Base-by-base conservation (phyloP, 2,329 filamentous ascomycete genomes). In the Aspergillus bombycis region DNA sequence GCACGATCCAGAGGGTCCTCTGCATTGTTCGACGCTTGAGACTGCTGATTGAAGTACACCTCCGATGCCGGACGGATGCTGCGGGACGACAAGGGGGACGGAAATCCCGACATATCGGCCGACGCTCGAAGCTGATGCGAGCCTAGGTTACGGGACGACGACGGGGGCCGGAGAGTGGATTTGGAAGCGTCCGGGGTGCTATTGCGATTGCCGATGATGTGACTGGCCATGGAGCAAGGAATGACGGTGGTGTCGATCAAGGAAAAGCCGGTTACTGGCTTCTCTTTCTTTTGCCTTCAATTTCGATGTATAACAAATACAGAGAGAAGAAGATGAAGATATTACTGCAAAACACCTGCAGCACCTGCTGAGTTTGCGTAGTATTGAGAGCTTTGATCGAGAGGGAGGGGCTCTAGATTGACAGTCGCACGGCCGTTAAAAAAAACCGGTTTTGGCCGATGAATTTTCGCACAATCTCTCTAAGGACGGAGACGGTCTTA, bases 1-100 rank as follows among this genome's bases (percentile, higher is more conserved):
- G 94, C 91, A 80, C 94, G 94, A 78, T 98, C 95, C 78, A 95
- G 89, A 11, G 91, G 88, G 79, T 98, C 95, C 67, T 97, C 94
- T 23, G 86, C 81, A 71, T 86, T 88, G 69, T 84, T 86, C 65
- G 92, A 89, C 72, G 84, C 86, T 72, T 88, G 89, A 67, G 85
- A 85, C 76, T 90, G 86, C 73, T 91, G 92, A 68, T 92, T 94
- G 78, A 94, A 97, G 78, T 88, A 88, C 66, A 98, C 93, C 77
- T 99, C 95, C 23, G 95, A 98, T 30, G 94, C 93, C 36, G 95
- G 95, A 64, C 95, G 92, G 72, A 97, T 96, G 75, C 84, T 86
- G 69, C 93, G 92, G 74, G 87, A 90, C 50, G 91, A 87, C 36
- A 88, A 88, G 72, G 83, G 90, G 72, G 82, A 92, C 76, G 80